Percentiles rank a stretch among this genome's conserved stretches.
Conservation (phyloP, 441 rosid genomes). For the Jatropha multifida region DNA sequence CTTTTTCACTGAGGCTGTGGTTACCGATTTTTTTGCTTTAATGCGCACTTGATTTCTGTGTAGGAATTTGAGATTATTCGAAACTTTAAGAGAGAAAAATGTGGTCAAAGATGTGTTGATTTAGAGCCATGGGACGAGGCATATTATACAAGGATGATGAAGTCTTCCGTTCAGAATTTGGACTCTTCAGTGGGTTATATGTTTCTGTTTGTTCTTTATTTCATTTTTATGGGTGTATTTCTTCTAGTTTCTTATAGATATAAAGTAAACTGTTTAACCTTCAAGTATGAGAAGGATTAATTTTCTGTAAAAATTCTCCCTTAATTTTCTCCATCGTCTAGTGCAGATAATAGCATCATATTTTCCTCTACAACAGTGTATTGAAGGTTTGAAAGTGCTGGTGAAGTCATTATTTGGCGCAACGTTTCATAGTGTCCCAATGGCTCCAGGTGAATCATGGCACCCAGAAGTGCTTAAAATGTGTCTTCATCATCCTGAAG, state of each 20-base stretch:
- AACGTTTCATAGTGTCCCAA: slow-evolving; percentile 53
- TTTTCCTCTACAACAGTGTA: slow-evolving; percentile 83
- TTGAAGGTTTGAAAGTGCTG: slow-evolving; percentile 79
- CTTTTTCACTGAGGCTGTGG: slow-evolving; percentile 17
- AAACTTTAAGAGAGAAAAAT: slow-evolving; percentile 61
- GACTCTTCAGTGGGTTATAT: slow-evolving; percentile 65
- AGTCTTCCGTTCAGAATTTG: slow-evolving; percentile 64
- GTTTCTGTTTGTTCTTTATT: slow-evolving; percentile 17
- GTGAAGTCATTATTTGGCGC: slow-evolving; percentile 87
- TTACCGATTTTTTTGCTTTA: slow-evolving; percentile 14
- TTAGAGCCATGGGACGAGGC: slow-evolving; percentile 98
- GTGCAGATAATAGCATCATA: slow-evolving; percentile 84
- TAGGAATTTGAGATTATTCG: slow-evolving; percentile 72
- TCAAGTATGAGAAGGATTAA: neutral
- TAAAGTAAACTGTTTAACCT: neutral
- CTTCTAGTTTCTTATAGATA: neutral
- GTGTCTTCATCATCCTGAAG: slow-evolving; percentile 86
- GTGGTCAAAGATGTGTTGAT: slow-evolving; percentile 52
- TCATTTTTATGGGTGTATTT: slow-evolving; percentile 1
- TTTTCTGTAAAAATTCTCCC: slow-evolving; percentile 6
- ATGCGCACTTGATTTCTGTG: slow-evolving; percentile 23
- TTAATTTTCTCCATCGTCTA: neutral
- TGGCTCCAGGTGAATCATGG: slow-evolving; percentile 97
- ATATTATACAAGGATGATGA: slow-evolving; percentile 80
- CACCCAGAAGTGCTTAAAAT: slow-evolving; percentile 88